Evolutionary conservation across 768 basidiomycete species (phyloP).

Genomic region (Boletus tomentosulus): DNA sequence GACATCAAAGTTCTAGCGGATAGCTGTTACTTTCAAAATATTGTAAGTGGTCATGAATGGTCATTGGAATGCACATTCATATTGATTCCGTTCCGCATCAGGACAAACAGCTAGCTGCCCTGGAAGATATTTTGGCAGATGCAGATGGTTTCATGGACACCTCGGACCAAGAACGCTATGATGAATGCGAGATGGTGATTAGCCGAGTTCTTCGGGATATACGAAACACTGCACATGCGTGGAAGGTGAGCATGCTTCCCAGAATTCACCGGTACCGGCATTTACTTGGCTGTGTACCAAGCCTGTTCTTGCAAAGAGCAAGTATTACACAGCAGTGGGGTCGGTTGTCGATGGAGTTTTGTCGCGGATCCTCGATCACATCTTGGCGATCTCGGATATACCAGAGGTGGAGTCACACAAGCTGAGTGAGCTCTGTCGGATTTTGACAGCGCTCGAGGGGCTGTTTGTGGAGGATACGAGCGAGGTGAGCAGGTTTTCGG

Average conservation of each 20-base stretch:
- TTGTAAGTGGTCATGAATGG: constrained; percentile 45
- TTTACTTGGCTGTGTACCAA: constrained; percentile 27
- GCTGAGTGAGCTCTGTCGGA: constrained; percentile 76
- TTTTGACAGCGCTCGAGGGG: constrained; percentile 74
- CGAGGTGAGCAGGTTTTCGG: constrained; percentile 39
- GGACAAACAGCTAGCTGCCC: constrained; percentile 20
- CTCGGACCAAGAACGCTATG: constrained; percentile 67
- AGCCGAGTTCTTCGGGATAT: constrained; percentile 60
- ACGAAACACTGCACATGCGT: constrained; percentile 55
- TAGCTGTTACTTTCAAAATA: constrained; percentile 64
- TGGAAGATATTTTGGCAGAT: constrained; percentile 44
- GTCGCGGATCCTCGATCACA: constrained; percentile 61
- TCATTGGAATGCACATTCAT: not conserved
- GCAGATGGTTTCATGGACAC: constrained; percentile 68
- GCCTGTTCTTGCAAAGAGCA: constrained; percentile 65
- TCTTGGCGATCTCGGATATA: constrained; percentile 79
- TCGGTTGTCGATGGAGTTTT: constrained; percentile 65
- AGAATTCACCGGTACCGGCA: not conserved
- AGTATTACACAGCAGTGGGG: constrained; percentile 71
- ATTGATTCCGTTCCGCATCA: constrained; percentile 3
- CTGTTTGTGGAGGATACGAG: constrained; percentile 67
- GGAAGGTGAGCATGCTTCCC: constrained; percentile 58
- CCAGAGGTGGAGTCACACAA: constrained; percentile 82
- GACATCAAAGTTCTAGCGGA: constrained; percentile 55
- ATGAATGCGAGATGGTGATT: constrained; percentile 70